These are phyloP conservation scores for Emmonsia crescens DNA, from an alignment of 2,329 filamentous ascomycete genomes.

Conservation along the genomic window DNA sequence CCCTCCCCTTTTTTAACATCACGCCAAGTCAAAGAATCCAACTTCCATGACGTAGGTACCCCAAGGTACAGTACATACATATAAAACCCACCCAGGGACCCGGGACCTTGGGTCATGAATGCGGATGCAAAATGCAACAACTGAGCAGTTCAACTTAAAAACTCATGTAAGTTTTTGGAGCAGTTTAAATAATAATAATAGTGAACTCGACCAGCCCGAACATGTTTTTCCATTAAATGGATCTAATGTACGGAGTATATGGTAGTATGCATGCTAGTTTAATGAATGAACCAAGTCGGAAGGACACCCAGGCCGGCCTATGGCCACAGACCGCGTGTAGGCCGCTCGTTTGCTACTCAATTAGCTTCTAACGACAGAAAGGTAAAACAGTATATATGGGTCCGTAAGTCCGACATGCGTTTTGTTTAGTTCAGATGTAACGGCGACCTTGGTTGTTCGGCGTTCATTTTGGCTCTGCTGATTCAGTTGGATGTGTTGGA, in stretches of 20 bases:
- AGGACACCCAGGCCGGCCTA: not conserved
- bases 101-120: not conserved
- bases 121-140: not conserved
- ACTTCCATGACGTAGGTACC: not conserved
- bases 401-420: not conserved
- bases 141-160: not conserved
- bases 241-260: not conserved
- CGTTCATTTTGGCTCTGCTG: not conserved
- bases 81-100: not conserved
- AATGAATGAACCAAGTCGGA: not conserved
- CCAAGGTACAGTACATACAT: not conserved
- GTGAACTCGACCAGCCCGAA: not conserved
- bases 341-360: not conserved
- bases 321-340: constrained; percentile 2
- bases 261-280: not conserved
- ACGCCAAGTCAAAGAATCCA: not conserved
- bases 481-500: not conserved
- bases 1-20: not conserved
- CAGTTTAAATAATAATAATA: not conserved
- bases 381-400: not conserved
- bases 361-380: not conserved
- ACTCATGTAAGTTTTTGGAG: not conserved
- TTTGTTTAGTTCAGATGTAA: not conserved
- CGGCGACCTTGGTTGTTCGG: not conserved
- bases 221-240: not conserved